Percentiles rank a stretch among this genome's conserved stretches.
These are phyloP conservation scores for Diutina siamensis DNA, from an alignment of 1,139 yeast species.

Conservation along the genomic window DNA sequence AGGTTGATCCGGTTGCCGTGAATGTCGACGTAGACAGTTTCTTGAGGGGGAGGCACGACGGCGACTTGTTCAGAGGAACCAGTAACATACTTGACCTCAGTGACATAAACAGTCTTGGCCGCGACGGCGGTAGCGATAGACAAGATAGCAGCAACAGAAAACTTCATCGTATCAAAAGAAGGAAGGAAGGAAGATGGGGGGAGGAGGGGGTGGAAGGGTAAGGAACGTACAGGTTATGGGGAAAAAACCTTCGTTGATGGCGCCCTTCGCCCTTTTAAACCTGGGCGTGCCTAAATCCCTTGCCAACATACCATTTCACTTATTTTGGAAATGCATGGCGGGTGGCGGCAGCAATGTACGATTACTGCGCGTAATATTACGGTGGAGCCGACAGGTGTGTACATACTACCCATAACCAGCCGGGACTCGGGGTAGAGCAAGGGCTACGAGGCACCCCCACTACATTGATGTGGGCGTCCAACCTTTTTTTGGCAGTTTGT, in stretches of 20 bases:
- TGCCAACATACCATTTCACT: background rate
- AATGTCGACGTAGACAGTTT: conserved; percentile 1
- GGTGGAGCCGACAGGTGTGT: too few relatives aligned
- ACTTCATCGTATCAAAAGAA: conserved; percentile 11
- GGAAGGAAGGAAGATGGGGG: conserved; percentile 5
- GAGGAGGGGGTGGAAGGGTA: conserved; percentile 6
- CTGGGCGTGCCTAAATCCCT: background rate
- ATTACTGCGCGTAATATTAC: background rate
- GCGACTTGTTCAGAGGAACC: background rate
- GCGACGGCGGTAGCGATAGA: conserved; percentile 11
- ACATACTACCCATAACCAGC: too few relatives aligned
- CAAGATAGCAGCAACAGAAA: conserved; percentile 9
- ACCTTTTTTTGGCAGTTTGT: too few relatives aligned
- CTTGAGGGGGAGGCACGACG: background rate
- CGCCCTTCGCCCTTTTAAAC: background rate
- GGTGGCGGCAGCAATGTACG: background rate
- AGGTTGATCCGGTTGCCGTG: background rate
- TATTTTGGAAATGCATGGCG: background rate
- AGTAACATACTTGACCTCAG: conserved; percentile 14
- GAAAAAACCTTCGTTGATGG: background rate
- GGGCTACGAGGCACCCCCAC: background rate
- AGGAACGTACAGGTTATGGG: conserved; percentile 6
- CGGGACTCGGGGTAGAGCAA: background rate
- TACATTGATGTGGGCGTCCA: background rate
- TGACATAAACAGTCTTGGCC: conserved; percentile 17